Base-by-base conservation (phyloP, 352 stramenopile species). In the Pythium apleroticum region DNA sequence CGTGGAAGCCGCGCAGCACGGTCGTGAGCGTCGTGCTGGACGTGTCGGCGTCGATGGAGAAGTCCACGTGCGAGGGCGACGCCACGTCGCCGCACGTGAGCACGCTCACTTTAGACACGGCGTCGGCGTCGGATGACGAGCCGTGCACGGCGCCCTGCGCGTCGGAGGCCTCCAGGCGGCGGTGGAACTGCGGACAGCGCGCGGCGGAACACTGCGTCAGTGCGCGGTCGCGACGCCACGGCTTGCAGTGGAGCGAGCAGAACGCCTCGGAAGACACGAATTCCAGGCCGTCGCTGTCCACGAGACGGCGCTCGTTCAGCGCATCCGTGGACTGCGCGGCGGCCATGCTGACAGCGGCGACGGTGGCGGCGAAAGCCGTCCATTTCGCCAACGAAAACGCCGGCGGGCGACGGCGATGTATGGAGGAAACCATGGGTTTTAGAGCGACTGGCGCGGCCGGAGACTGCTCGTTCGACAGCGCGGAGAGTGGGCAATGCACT, bases 201-300 rank as follows among this genome's bases (percentile, higher is more conserved):
- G 22, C 37, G 30, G 39, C n/a, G 43, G 43, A 24, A n/a, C 66
- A 72, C 59, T 68, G 24, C 12, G 14, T 65, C 22, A 60, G 28
- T 25, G 43, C 63, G 20, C 35, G 41, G 30, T 59, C 14, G 22
- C 54, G 57, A 6, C 65, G 64, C 24, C 39, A 61, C 17, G 65
- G 28, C 14, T 70, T 79, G 71, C 82, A 91, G 74, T 91, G 77
- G 69, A 81, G 79, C 41, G 67, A 55, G 64, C 83, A 90, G 62
- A 88, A 77, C 17, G 83, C 73, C 20, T 71, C 71, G 6, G 55
- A 19, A n/a, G 72, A 75, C 22, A 56, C 64, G 45, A 89, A 91
- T 28, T 58, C 57, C n/a, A 91, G 66, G 0, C 78, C 82, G 10
- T 72, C 41, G 17, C 57, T 52, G 64, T 91, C 82, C 30, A 74